Evolutionary conservation across 192 early-diverging fungal genomes (phyloP), one percentile per base, ranked within the genome.

Genomic region (Kickxella alabastrina): DNA sequence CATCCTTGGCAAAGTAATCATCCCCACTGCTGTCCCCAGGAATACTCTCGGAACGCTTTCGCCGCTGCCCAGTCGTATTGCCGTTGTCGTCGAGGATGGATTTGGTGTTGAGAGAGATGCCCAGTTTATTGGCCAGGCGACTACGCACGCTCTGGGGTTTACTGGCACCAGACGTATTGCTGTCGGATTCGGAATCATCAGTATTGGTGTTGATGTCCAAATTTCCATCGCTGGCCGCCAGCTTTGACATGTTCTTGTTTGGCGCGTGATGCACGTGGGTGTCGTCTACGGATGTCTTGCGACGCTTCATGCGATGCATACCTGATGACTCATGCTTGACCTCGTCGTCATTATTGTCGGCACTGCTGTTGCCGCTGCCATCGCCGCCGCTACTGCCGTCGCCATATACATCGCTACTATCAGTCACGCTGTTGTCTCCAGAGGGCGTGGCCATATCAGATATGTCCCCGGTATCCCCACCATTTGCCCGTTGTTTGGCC

Each of bases 291-390:
- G 36, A 15, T 38, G 52, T 47, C 29, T 14, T 49, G n/a, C 55
- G 44, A 17, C 65, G 53, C 48, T 72, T 73, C 47, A 57, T 62
- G 8, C 60, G 59, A 35, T 61, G 54, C 22, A 36, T 42, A 31
- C 38, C 15, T n/a, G 47, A 0, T 31, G 27, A 36, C 34, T 27
- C 23, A 22, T 44, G 21, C 18, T 47, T 19, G 32, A 24, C 7
- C 49, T 61, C 60, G 3, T 52, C 64, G 29, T 45, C 56, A 1
- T 71, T 46, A 54, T 57, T 73, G 12, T 74, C 49, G 4, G 51
- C 80, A 3, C 58, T 53, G 6, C 65, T 22, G 40, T n/a, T n/a
- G n/a, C n/a, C 59, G 22, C 55, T 55, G 47, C 68, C 46, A 22
- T 49, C 68, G 19, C 57, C 41, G 19, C 36, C 32, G 45, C 51